A percentile compares a stretch with the other conserved stretches of the same genome.
These are phyloP conservation scores for Hygrophorus pudorinus DNA, from an alignment of 768 basidiomycete species.

Conservation along the genomic window DNA sequence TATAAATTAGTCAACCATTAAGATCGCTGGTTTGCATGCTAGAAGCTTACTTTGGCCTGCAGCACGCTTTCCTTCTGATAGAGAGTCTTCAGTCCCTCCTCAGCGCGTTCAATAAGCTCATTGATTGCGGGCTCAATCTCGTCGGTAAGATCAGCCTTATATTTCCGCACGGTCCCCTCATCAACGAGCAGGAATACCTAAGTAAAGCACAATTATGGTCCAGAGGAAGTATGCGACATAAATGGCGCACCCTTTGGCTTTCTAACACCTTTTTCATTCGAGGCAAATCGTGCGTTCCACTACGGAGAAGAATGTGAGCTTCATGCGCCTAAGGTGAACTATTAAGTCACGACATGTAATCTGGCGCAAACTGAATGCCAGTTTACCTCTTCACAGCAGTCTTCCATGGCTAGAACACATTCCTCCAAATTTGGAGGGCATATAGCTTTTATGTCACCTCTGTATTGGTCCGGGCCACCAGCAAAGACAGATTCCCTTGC, in stretches of 20 bases:
- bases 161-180: conserved; percentile 60
- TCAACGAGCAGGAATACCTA: conserved; percentile 71
- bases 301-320: conserved; percentile 56
- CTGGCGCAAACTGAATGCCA: not conserved
- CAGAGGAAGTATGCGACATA: not conserved
- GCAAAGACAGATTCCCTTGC: conserved; percentile 63
- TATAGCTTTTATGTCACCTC: conserved; percentile 50
- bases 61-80: conserved; percentile 52
- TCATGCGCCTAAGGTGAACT: conserved; percentile 43
- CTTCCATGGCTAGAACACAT: conserved; percentile 70
- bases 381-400: conserved; percentile 69
- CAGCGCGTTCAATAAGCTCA: conserved; percentile 62
- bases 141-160: conserved; percentile 66
- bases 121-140: conserved; percentile 76
- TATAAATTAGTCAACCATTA: not conserved
- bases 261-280: conserved; percentile 60
- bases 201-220: not conserved
- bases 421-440: conserved; percentile 67
- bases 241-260: conserved; percentile 46
- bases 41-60: conserved; percentile 48
- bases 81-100: conserved; percentile 53
- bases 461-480: conserved; percentile 54
- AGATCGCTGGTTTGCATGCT: not conserved
- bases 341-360: not conserved
- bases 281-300: conserved; percentile 62